Conservation (phyloP, 768 basidiomycete genomes). For the Atractiella rhizophila region DNA sequence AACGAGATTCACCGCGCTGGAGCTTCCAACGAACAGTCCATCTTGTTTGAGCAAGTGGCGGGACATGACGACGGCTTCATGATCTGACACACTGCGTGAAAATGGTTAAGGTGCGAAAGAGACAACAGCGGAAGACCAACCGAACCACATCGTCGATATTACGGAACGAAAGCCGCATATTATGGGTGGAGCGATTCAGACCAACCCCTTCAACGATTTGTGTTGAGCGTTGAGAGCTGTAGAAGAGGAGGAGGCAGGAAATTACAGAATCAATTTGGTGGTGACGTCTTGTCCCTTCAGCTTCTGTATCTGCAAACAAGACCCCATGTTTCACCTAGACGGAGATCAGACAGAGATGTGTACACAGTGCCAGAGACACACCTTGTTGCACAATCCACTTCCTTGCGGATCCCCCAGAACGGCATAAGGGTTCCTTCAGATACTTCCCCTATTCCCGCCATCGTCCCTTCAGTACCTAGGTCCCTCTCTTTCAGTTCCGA, state of each 20-base stretch:
- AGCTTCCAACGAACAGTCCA: constrained; percentile 83
- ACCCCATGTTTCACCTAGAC: constrained; percentile 56
- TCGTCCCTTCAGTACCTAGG: constrained; percentile 79
- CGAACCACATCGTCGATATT: not conserved
- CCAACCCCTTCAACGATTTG: constrained; percentile 34
- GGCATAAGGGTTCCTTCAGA: constrained; percentile 46
- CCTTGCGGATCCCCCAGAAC: constrained; percentile 78
- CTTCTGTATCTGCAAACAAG: constrained; percentile 79
- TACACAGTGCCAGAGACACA: constrained; percentile 13
- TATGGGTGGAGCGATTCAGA: constrained; percentile 75
- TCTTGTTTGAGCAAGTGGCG: constrained; percentile 72
- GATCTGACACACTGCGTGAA: constrained; percentile 51
- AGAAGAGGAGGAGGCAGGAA: constrained; percentile 49
- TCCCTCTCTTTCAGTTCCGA: not conserved
- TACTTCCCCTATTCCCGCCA: constrained; percentile 60
- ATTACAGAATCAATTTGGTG: constrained; percentile 90
- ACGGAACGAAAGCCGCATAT: constrained; percentile 29
- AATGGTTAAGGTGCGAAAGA: too few relatives aligned
- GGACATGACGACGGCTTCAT: constrained; percentile 86
- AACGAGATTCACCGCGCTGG: constrained; percentile 86
- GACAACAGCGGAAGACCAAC: too few relatives aligned
- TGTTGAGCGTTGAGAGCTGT: too few relatives aligned
- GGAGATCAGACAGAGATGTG: not conserved
- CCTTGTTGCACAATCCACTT: constrained; percentile 85
- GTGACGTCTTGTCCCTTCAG: constrained; percentile 71